Evolutionary conservation across 352 stramenopile genomes (phyloP).

Genomic region (Pythium dissimile): DNA sequence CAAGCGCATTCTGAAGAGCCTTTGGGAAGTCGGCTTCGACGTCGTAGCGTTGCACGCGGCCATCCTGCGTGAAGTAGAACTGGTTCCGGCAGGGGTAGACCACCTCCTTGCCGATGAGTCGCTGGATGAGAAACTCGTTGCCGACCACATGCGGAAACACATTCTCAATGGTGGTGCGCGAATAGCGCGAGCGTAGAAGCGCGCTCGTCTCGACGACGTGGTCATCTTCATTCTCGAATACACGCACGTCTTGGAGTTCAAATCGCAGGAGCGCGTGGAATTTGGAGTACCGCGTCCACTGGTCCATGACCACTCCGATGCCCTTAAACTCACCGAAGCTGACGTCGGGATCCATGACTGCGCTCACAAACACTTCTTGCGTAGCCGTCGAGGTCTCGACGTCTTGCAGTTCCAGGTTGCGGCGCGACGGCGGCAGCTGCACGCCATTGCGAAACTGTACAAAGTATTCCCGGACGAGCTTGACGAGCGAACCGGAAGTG

Average conservation of each 20-base stretch:
- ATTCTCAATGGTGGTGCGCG: constrained; percentile 53
- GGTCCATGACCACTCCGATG: constrained; percentile 40
- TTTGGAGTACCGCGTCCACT: constrained; percentile 67
- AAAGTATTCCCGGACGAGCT: constrained; percentile 60
- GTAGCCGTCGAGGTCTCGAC: constrained; percentile 9
- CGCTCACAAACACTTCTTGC: constrained; percentile 38
- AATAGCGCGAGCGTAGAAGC: constrained; percentile 50
- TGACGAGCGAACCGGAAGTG: constrained; percentile 26
- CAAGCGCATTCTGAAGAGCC: constrained; percentile 36
- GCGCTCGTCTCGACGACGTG: constrained; percentile 42
- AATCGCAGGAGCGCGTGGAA: constrained; percentile 52
- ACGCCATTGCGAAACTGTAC: constrained; percentile 57
- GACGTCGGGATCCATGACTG: constrained; percentile 30
- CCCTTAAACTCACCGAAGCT: constrained; percentile 41
- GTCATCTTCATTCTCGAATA: constrained; percentile 25
- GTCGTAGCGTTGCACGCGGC: constrained; percentile 55
- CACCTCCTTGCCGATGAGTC: constrained; percentile 53
- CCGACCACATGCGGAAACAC: constrained; percentile 66
- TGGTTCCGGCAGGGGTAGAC: constrained; percentile 49
- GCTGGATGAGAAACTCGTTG: constrained; percentile 62
- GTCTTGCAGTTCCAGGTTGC: constrained; percentile 29
- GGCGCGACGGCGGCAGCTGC: constrained; percentile 23
- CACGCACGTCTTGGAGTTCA: constrained; percentile 44
- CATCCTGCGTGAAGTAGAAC: constrained; percentile 59
- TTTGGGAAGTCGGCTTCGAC: constrained; percentile 57